A percentile compares a stretch with the other conserved stretches of the same genome.
phyloP scores from a whole-genome alignment of 495 filamentous ascomycete species.

The Neurospora sp. region DNA sequence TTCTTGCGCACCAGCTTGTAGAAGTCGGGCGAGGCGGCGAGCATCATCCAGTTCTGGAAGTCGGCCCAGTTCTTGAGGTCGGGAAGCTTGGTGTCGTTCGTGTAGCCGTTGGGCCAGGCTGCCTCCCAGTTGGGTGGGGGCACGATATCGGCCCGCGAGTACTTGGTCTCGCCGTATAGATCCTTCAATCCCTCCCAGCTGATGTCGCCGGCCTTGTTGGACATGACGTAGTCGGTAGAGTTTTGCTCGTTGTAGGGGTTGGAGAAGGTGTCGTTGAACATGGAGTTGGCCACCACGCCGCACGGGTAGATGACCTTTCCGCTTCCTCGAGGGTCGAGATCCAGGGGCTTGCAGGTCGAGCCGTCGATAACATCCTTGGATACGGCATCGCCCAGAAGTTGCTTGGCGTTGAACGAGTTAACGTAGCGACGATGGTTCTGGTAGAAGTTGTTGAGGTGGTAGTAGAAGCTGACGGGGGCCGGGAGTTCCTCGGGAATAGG shows the following conservation, averaged over 20 bases:
- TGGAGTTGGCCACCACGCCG: conserved; percentile 89
- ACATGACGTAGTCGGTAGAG: conserved; percentile 52
- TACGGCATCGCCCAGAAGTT: conserved; percentile 66
- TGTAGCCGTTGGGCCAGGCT: conserved; percentile 57
- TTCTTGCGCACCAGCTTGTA: conserved; percentile 84
- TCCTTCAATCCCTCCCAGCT: conserved; percentile 76
- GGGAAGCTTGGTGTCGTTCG: conserved; percentile 48
- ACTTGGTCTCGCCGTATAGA: conserved; percentile 60
- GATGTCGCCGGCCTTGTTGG: conserved; percentile 55
- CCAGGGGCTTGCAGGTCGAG: conserved; percentile 68
- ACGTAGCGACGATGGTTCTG: conserved; percentile 98
- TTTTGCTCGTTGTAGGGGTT: conserved; percentile 42
- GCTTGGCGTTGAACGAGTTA: conserved; percentile 70
- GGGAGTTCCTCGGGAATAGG: conserved; percentile 65
- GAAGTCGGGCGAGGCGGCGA: conserved; percentile 89
- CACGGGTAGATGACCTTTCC: conserved; percentile 84
- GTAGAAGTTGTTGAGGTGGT: conserved; percentile 95
- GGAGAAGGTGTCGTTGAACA: conserved; percentile 90
- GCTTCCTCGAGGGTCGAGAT: conserved; percentile 33
- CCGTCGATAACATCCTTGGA: conserved; percentile 48
- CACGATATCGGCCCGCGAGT: conserved; percentile 48
- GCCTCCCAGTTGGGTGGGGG: conserved; percentile 80
- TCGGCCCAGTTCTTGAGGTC: conserved; percentile 61
- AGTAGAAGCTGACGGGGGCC: conserved; percentile 82
- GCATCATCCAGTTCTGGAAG: conserved; percentile 99